Evolutionary conservation across 2,329 filamentous ascomycete genomes (phyloP).

Genomic region (Thielaviopsis ethacetica): DNA sequence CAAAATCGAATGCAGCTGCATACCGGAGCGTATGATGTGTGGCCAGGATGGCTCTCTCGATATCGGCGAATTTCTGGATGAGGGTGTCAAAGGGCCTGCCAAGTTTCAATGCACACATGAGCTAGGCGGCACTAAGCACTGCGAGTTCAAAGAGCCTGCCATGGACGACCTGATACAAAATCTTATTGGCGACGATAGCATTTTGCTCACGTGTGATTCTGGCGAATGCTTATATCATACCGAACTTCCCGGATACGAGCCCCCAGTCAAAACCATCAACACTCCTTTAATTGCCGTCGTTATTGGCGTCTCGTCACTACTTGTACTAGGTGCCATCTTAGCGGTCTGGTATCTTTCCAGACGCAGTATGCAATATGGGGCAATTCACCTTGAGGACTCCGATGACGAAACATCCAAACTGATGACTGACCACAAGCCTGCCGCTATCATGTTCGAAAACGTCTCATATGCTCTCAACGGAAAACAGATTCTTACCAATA

Average conservation of each 20-base stretch:
- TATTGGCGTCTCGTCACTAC: slow-evolving; percentile 72
- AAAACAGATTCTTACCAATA: slow-evolving; percentile 64
- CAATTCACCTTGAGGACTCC: slow-evolving; percentile 73
- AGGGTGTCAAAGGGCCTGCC: slow-evolving; percentile 75
- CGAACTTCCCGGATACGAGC: slow-evolving; percentile 77
- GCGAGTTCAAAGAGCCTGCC: slow-evolving; percentile 74
- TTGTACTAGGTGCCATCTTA: slow-evolving; percentile 75
- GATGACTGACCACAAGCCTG: slow-evolving; percentile 82
- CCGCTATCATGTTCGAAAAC: slow-evolving; percentile 73
- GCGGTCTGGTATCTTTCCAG: slow-evolving; percentile 77
- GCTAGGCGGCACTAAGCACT: slow-evolving; percentile 46
- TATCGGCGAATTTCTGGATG: slow-evolving; percentile 70
- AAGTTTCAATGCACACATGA: slow-evolving; percentile 59
- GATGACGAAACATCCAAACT: slow-evolving; percentile 78
- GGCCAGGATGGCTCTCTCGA: slow-evolving; percentile 84
- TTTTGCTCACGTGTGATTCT: slow-evolving; percentile 62
- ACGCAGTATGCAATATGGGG: slow-evolving; percentile 50
- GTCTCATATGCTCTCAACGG: slow-evolving; percentile 77
- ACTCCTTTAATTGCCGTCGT: slow-evolving; percentile 89
- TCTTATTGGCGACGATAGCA: slow-evolving; percentile 85
- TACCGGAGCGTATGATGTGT: slow-evolving; percentile 84
- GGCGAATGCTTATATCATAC: slow-evolving; percentile 91
- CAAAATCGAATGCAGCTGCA: slow-evolving; percentile 71
- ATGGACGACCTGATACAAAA: slow-evolving; percentile 82
- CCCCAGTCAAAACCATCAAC: slow-evolving; percentile 87